phyloP scores from a whole-genome alignment of 73 alveolate genomes.

The Paramecium caudatum region DNA sequence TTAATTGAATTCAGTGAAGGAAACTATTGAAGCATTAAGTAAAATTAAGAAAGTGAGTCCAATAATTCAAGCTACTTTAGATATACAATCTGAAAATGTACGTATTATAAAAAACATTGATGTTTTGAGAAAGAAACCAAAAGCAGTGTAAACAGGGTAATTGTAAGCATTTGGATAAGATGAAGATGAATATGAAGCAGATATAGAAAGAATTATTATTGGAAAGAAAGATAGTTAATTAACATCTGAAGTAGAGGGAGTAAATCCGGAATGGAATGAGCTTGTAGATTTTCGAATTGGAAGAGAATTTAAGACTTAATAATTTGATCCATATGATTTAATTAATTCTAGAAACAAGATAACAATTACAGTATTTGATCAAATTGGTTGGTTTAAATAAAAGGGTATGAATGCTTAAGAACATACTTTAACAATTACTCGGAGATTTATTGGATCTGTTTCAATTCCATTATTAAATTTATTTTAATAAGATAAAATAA shows the following conservation, averaged over 20 bases:
- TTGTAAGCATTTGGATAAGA: constrained; percentile 62
- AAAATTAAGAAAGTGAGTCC: constrained; percentile 3
- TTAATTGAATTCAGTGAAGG: constrained; percentile 10
- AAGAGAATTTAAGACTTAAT: constrained; percentile 48
- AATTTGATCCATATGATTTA: constrained; percentile 93
- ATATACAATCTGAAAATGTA: constrained; percentile 33
- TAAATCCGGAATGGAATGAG: constrained; percentile 99
- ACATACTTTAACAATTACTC: constrained; percentile 29
- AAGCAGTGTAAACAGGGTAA: neutral
- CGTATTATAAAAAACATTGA: neutral
- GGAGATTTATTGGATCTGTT: constrained; percentile 59
- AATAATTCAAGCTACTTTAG: constrained; percentile 33
- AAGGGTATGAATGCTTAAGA: constrained; percentile 67
- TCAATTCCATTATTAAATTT: constrained; percentile 71
- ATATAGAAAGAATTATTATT: constrained; percentile 87
- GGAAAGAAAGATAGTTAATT: constrained; percentile 86
- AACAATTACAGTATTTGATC: constrained; percentile 94
- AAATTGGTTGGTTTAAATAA: constrained; percentile 78
- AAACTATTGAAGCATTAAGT: neutral
- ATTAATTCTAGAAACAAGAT: constrained; percentile 90
- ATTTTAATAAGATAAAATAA: constrained; percentile 82
- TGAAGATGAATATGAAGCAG: constrained; percentile 89
- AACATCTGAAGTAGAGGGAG: constrained; percentile 95
- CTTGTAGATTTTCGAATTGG: constrained; percentile 79
- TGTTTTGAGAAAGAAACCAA: constrained; percentile 24